Evolutionary conservation across 257 asterid species (phyloP), one percentile per base, ranked within the genome.

Genomic region (Rubia yunnanensis): DNA sequence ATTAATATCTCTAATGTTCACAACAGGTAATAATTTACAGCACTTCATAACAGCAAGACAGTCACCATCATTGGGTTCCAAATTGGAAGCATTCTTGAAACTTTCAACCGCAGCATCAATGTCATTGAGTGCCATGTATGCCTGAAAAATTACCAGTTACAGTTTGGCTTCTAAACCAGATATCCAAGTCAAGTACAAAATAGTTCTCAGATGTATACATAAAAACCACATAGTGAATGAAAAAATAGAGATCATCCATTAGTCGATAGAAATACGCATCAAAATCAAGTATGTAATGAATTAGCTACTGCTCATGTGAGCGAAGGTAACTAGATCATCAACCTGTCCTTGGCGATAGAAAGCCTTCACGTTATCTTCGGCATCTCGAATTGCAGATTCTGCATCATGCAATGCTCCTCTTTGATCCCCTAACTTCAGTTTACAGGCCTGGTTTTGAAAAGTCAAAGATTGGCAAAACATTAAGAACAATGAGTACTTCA

Each of bases 301-400:
- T 63, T 17, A 63, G 55, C 38, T 32, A n/a, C 20, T 5, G 10
- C 20, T 60, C 38, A 39, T 41, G n/a, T 64, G 24, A 32, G 50
- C 28, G 6, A 67, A 11, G 58, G 60, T 38, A 36, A 71, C 54
- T 24, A 32, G 39, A 22, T 54, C 44, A 50, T 63, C 46, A 32
- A 80, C 84, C 84, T 80, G 84, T 63, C 84, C 82, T 71, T 64
- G 81, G 50, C 82, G 84, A 52, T 68, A 80, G 70, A 70, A 73
- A 35, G 77, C 84, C 49, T 80, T 80, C 18, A 71, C 72, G 50
- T 80, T 73, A 32, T 80, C 76, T 41, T 63, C 70, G 18, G 60
- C 82, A 56, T 74, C 84, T 32, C 69, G 64, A 72, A 76, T 76
- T 9, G 84, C 79, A 54, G 55, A 75, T 24, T 80, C 70, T 60